Evolutionary conservation across 2,329 filamentous ascomycete species (phyloP), one percentile per base, ranked within the genome.

Genomic region (Escovopsis sp.): DNA sequence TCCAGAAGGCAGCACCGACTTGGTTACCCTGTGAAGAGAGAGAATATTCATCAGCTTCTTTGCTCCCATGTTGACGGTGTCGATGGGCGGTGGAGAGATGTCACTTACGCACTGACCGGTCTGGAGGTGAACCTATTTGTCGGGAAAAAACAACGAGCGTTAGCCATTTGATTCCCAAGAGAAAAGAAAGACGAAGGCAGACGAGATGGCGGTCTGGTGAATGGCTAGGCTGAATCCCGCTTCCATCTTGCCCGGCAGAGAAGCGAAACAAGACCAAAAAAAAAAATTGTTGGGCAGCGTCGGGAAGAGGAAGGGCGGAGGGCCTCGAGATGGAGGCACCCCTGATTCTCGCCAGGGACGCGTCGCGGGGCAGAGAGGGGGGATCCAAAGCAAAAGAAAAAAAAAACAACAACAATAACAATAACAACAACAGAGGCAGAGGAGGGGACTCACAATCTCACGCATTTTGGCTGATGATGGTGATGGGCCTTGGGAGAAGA

Each of bases 1-100:
- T 82, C 83, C 91, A 98, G 79, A 98, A 98, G 71, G 91, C 91
- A 76, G 91, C 91, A 89, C 91, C 91, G 58, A 96, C 94, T 85
- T 98, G 91, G 84, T 98, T 98, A 79, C 91, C 91, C 89, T 95
- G 59, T 30, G 27, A 30, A 30, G 27, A 30, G 11, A 11, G 9
- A 30, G 27, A 30, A 30, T 30, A 11, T 11, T 30, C 27, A 11
- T 30, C 11, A 30, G 27, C 20, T 20, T 30, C 27, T 30, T 11
- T 30, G 27, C 3, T 7, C 11, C 8, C 27, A 30, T 30, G 27
- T 9, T 30, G 27, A 30, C 8, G 11, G 7, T 20, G 20, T 20
- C 20, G 33, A 10, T 15, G 34, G 31, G 39, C 42, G 38, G n/a
- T n/a, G n/a, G n/a, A n/a, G 39, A 38, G 48, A 39, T 39, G 37